A percentile compares a stretch with the other conserved stretches of the same genome.
phyloP scores from a whole-genome alignment of 2,329 filamentous ascomycete species.

The Cytospora chrysosperma region DNA sequence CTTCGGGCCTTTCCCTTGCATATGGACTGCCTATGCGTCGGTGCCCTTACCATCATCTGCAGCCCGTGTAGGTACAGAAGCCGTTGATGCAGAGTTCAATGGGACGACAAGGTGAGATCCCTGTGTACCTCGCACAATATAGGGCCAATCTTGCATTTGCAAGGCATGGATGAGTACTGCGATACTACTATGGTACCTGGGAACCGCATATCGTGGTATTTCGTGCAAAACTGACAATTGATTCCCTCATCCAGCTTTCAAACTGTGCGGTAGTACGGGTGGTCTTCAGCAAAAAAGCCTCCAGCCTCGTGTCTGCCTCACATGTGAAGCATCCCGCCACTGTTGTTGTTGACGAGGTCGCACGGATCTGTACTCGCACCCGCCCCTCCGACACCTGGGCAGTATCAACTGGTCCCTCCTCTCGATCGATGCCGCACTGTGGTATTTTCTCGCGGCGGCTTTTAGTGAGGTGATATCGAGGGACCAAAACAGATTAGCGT shows the following conservation, averaged over 20 bases:
- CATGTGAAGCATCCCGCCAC: constrained; percentile 15
- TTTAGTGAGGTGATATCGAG: constrained; percentile 25
- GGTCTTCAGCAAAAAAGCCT: constrained; percentile 2
- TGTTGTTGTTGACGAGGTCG: constrained; percentile 9
- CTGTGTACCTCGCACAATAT: constrained; percentile 6
- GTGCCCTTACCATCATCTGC: not conserved
- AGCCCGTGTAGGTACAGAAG: constrained; percentile 1
- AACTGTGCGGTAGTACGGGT: not conserved
- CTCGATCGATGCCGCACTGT: constrained; percentile 23
- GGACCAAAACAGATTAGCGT: constrained; percentile 17
- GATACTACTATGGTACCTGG: not conserved
- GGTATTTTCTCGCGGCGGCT: constrained; percentile 21
- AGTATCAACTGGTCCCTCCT: constrained; percentile 2
- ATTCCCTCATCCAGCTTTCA: not conserved
- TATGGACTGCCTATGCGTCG: constrained; percentile 10
- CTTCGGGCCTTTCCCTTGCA: constrained; percentile 14
- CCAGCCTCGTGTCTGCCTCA: constrained; percentile 15
- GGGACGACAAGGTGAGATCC: constrained; percentile 3
- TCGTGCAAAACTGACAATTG: not conserved
- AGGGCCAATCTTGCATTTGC: constrained; percentile 16
- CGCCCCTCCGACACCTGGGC: constrained; percentile 3
- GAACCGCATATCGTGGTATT: not conserved
- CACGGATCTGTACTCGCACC: constrained; percentile 5
- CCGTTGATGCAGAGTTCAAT: constrained; percentile 2
- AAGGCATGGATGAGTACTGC: not conserved